Conservation (phyloP, 495 filamentous ascomycete genomes). For the Lasiosphaeria hispida region DNA sequence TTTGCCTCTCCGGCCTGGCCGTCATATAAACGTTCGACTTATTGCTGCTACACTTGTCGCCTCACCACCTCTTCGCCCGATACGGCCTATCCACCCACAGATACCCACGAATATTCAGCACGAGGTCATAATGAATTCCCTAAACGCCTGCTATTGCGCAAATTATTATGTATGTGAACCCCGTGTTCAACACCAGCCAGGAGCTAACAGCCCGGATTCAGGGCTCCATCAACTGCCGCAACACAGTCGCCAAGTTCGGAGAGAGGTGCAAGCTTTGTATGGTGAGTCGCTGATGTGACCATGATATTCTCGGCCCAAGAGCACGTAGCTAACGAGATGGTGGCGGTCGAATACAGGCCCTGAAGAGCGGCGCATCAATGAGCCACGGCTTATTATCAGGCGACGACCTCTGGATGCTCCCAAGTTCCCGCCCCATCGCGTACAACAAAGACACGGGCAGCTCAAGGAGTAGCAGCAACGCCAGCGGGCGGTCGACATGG, state of each 20-base stretch:
- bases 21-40: no score
- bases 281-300: constrained; percentile 28
- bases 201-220: constrained; percentile 10
- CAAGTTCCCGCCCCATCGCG: not conserved
- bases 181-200: not conserved
- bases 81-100: not conserved
- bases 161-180: constrained; percentile 50
- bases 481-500: no score
- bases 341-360: not conserved
- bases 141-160: constrained; percentile 45
- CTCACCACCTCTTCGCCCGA: not conserved
- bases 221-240: constrained; percentile 45
- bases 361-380: constrained; percentile 30
- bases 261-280: constrained; percentile 44
- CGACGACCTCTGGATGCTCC: constrained; percentile 16
- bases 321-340: not conserved
- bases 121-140: constrained; percentile 7
- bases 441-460: not conserved
- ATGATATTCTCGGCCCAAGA: no score
- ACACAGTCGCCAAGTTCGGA: constrained; percentile 44
- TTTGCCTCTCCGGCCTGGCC: no score
- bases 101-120: not conserved
- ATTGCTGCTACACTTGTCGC: no score
- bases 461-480: not conserved
- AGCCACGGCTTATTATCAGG: constrained; percentile 25